These are phyloP conservation scores for Arthroderma sp. DNA, from an alignment of 2,329 filamentous ascomycete genomes.

Conservation along the genomic window DNA sequence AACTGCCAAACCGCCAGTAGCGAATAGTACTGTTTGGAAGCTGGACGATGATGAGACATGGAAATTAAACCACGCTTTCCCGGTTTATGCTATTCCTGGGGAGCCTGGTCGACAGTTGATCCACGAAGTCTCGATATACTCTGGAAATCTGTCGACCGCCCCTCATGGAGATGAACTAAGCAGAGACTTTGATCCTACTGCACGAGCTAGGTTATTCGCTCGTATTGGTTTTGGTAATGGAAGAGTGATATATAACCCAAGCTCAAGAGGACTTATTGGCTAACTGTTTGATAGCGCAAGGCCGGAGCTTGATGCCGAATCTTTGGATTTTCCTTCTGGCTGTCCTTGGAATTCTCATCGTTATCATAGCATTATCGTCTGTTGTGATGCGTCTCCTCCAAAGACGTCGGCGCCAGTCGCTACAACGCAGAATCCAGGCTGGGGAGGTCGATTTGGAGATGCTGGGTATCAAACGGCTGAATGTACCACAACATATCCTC, in stretches of 20 bases:
- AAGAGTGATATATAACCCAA: not conserved
- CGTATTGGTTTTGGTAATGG: slow-evolving; percentile 36
- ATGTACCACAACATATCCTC: slow-evolving; percentile 60
- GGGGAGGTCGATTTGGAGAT: slow-evolving; percentile 80
- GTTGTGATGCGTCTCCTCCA: slow-evolving; percentile 67
- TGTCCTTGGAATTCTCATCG: slow-evolving; percentile 58
- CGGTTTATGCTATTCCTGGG: slow-evolving; percentile 71
- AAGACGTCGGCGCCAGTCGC: slow-evolving; percentile 51
- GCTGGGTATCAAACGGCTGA: slow-evolving; percentile 70
- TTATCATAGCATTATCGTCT: slow-evolving; percentile 56
- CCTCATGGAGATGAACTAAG: slow-evolving; percentile 23
- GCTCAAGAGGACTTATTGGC: not conserved
- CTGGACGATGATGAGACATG: slow-evolving; percentile 59
- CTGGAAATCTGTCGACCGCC: slow-evolving; percentile 52
- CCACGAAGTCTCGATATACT: slow-evolving; percentile 61
- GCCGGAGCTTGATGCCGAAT: slow-evolving; percentile 43
- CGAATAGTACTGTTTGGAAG: slow-evolving; percentile 55
- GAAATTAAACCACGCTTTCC: slow-evolving; percentile 59
- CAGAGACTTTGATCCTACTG: slow-evolving; percentile 27
- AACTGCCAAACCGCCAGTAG: slow-evolving; percentile 51
- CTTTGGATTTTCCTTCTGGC: slow-evolving; percentile 68
- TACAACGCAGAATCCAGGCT: slow-evolving; percentile 58
- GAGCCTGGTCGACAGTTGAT: slow-evolving; percentile 56
- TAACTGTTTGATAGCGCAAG: not conserved
- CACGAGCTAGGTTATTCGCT: slow-evolving; percentile 42